Conservation (phyloP, 345 rosid genomes). For the Eucalyptus pauciflora region DNA sequence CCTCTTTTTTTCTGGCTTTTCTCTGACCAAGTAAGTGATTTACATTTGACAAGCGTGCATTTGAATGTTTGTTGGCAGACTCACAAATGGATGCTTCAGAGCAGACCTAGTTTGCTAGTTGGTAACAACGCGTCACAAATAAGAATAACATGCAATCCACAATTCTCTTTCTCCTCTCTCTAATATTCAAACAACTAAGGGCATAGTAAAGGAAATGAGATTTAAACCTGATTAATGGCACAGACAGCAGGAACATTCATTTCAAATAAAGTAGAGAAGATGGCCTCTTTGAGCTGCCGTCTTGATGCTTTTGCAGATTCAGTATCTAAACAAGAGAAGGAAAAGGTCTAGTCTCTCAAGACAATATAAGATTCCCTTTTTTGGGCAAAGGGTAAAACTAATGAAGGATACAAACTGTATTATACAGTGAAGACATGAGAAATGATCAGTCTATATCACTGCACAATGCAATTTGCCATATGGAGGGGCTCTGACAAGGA, state of each 20-base stretch:
- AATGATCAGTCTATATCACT: neutral
- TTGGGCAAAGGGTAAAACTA: neutral
- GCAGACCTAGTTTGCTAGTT: neutral
- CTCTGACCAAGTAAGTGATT: neutral
- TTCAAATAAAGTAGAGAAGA: slow-evolving; percentile 61
- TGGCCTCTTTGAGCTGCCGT: slow-evolving; percentile 76
- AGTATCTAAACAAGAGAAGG: slow-evolving; percentile 36
- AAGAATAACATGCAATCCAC: neutral
- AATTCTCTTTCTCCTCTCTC: neutral
- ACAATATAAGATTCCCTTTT: neutral
- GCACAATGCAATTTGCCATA: neutral
- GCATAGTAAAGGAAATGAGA: neutral
- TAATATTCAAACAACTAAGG: neutral
- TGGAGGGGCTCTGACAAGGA: neutral
- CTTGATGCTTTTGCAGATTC: slow-evolving; percentile 92
- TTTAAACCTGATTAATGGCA: slow-evolving; percentile 70
- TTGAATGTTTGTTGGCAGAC: neutral
- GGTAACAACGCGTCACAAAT: neutral
- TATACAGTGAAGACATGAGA: neutral
- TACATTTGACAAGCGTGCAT: neutral
- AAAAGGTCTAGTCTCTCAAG: neutral
- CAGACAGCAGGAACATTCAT: slow-evolving; percentile 91
- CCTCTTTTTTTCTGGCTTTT: no score
- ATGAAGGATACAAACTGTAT: neutral
- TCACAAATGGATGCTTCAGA: neutral